phyloP scores from a whole-genome alignment of 2,329 filamentous ascomycete genomes.

The Neospermospora avenae region DNA sequence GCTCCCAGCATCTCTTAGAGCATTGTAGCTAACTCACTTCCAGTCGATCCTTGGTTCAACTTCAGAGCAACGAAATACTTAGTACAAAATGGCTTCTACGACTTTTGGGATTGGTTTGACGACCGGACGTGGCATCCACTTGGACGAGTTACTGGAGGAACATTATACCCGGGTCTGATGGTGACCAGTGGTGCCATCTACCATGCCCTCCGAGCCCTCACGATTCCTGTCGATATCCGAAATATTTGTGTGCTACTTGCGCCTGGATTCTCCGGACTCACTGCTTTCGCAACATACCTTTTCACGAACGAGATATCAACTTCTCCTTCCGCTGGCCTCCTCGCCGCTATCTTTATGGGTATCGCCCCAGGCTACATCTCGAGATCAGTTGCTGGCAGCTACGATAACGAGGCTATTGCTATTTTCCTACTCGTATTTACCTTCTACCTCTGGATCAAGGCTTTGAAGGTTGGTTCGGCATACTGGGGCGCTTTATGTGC shows the following conservation, averaged over 20 bases:
- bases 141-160: slow-evolving; percentile 95
- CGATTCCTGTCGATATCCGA: slow-evolving; percentile 93
- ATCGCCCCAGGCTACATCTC: slow-evolving; percentile 98
- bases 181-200: slow-evolving; percentile 98
- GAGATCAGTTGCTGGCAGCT: slow-evolving; percentile 93
- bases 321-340: slow-evolving; percentile 90
- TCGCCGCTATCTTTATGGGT: slow-evolving; percentile 95
- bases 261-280: slow-evolving; percentile 90
- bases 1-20: slow-evolving; percentile 27
- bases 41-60: slow-evolving; percentile 99
- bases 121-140: slow-evolving; percentile 99
- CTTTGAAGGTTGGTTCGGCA: slow-evolving; percentile 91
- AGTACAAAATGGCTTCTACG: slow-evolving; percentile 94
- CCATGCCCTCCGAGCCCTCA: slow-evolving; percentile 83
- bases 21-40: slow-evolving; percentile 31
- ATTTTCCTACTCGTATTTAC: slow-evolving; percentile 98
- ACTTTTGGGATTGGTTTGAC: slow-evolving; percentile 99
- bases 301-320: slow-evolving; percentile 96
- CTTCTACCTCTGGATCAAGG: slow-evolving; percentile 99
- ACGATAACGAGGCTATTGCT: slow-evolving; percentile 99
- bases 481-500: slow-evolving; percentile 95
- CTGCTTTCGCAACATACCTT: slow-evolving; percentile 88
- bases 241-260: slow-evolving; percentile 98
- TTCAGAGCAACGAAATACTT: slow-evolving; percentile 98
- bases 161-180: slow-evolving; percentile 98